These are phyloP conservation scores for Suillus luteus DNA, from an alignment of 768 basidiomycete species.

Conservation along the genomic window DNA sequence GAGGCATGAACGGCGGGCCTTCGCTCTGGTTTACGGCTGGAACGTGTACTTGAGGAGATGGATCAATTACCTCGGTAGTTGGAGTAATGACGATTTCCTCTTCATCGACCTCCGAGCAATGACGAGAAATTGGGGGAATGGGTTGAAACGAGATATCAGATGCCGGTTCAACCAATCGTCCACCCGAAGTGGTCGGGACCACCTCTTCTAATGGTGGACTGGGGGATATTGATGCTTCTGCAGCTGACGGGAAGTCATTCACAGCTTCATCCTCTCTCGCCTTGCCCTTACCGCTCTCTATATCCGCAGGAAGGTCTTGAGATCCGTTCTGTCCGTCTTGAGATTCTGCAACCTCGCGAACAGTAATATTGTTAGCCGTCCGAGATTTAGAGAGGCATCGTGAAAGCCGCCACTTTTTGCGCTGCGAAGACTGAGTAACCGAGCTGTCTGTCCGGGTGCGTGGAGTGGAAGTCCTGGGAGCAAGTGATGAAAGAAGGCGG, in stretches of 20 bases:
- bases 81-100: slow-evolving; percentile 29
- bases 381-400: slow-evolving; percentile 36
- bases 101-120: slow-evolving; percentile 14
- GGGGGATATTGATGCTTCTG: slow-evolving; percentile 1
- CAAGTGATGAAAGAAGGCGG: slow-evolving; percentile 37
- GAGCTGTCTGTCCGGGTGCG: slow-evolving; percentile 17
- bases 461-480: slow-evolving; percentile 14
- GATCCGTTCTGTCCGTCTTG: slow-evolving; percentile 31
- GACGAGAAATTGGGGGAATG: background rate
- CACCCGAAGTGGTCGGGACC: slow-evolving; percentile 7
- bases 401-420: slow-evolving; percentile 34
- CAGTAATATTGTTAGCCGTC: slow-evolving; percentile 16
- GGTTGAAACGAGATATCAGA: slow-evolving; percentile 2
- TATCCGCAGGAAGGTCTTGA: slow-evolving; percentile 28
- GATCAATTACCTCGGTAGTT: slow-evolving; percentile 13
- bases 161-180: slow-evolving; percentile 20
- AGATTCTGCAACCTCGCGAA: slow-evolving; percentile 22
- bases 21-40: slow-evolving; percentile 15
- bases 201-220: slow-evolving; percentile 8
- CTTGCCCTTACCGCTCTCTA: slow-evolving; percentile 36
- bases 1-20: slow-evolving; percentile 19
- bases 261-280: slow-evolving; percentile 22
- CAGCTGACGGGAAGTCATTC: background rate
- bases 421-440: slow-evolving; percentile 11
- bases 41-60: slow-evolving; percentile 11